These are phyloP conservation scores for Bremia lactucae DNA, from an alignment of 352 stramenopile species.

Conservation along the genomic window DNA sequence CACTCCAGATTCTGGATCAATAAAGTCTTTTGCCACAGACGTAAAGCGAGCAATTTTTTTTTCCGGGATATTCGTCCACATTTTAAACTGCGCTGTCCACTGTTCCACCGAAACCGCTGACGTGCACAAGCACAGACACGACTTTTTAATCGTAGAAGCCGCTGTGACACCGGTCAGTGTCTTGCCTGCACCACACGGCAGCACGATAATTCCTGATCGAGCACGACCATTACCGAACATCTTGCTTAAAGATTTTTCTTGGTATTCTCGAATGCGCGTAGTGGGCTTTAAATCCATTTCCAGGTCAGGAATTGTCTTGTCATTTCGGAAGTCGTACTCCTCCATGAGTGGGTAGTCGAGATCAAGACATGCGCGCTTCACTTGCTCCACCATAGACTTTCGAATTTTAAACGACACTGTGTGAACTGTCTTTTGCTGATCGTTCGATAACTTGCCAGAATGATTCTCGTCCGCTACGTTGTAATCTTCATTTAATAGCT, in stretches of 20 bases:
- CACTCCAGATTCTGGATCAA: conserved; percentile 76
- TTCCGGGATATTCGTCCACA: conserved; percentile 92
- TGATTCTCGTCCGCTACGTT: conserved; percentile 64
- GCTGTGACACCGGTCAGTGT: conserved; percentile 90
- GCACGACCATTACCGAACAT: conserved; percentile 99
- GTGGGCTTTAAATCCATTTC: conserved; percentile 86
- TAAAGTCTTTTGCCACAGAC: conserved; percentile 73
- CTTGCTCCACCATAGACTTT: conserved; percentile 86
- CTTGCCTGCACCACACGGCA: conserved; percentile 93
- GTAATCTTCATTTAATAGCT: conserved; percentile 81
- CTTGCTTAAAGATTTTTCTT: conserved; percentile 97
- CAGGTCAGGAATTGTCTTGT: conserved; percentile 78
- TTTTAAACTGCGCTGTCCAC: conserved; percentile 97
- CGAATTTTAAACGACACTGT: conserved; percentile 79
- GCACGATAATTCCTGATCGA: conserved; percentile 98
- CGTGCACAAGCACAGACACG: conserved; percentile 94
- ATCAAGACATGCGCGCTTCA: conserved; percentile 91
- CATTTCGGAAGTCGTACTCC: conserved; percentile 98
- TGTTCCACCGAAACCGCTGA: conserved; percentile 96
- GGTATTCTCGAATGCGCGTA: conserved; percentile 95
- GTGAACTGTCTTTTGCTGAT: conserved; percentile 56
- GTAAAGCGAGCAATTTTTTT: conserved; percentile 83
- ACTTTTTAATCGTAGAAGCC: conserved; percentile 96
- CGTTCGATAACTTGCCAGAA: conserved; percentile 13
- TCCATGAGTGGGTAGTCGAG: conserved; percentile 99